Base-by-base conservation (phyloP, 1,284 basidiomycete species). In the Xerocomus minutiporus region DNA sequence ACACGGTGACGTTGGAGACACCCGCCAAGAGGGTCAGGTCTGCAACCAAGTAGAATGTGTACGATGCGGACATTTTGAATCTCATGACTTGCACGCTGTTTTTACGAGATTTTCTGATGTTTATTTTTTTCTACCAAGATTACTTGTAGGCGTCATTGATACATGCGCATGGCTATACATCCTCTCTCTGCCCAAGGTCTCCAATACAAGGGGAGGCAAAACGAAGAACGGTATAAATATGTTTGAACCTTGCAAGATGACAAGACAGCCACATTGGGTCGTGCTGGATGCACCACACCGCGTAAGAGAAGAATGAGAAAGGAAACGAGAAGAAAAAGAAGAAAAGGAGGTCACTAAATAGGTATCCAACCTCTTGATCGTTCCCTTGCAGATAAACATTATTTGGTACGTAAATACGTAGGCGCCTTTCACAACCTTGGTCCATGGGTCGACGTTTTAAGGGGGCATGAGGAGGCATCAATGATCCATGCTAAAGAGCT, bases 401-500 rank as follows among this genome's bases (percentile, higher is more conserved):
- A 68, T 48, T 53, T 48, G 59, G 40, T 57, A 56, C 55, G 65
- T 66, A 63, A 53, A 61, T 68, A 65, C 55, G 55, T 57, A 53
- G 51, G 35, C 15, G 11, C 5, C n/a, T 36, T 17, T 47, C 8
- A 28, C 44, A 15, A 38, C 46, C 29, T 53, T 58, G 48, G 56
- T 63, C 55, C 54, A 25, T 32, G 31, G 41, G 39, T 60, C 53
- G 42, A 49, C 20, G 15, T 50, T 53, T 51, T 41, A 38, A 32
- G 46, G 36, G 15, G 13, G 17, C 36, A 2, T 13, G 8, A 41
- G 35, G 32, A 4, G 2, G 25, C 5, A 5, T 67, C 59, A 76
- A 29, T 75, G 75, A 58, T 87, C 84, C 82, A 88, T 83, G 59
- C 74, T 75, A 64, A 87, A 87, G 61, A 88, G 67, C 58, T 83